phyloP scores from a whole-genome alignment of 176 grass and related monocot species.

The Raddia guianensis region DNA sequence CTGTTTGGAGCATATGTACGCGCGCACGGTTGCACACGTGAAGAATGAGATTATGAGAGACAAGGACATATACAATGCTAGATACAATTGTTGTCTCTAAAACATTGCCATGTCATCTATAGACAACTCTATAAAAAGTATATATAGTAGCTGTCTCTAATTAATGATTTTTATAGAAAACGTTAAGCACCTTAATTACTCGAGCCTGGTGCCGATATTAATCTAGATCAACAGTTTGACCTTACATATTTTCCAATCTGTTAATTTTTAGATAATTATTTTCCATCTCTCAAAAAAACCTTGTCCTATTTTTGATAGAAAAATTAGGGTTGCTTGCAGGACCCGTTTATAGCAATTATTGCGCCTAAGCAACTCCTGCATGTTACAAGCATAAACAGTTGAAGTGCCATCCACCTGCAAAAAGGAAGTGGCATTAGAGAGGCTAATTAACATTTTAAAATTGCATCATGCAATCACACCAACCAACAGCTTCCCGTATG shows the following conservation, averaged over 20 bases:
- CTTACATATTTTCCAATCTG: neutral
- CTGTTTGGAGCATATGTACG: neutral
- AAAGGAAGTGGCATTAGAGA: neutral
- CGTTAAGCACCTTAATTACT: neutral
- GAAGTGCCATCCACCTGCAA: conserved; percentile 10
- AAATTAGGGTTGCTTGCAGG: neutral
- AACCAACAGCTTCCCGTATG: neutral
- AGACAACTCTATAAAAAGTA: too few species aligned
- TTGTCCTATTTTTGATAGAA: neutral
- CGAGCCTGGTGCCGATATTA: neutral
- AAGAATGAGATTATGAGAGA: too few species aligned
- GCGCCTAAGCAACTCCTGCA: neutral
- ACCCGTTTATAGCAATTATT: neutral
- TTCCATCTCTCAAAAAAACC: neutral
- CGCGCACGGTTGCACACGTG: too few species aligned
- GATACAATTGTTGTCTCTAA: too few species aligned
- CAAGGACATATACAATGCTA: too few species aligned
- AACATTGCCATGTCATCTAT: too few species aligned
- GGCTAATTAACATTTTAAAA: neutral
- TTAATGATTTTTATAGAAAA: neutral
- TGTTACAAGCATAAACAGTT: conserved; percentile 5
- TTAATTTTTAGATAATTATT: too few species aligned
- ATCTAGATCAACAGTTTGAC: neutral
- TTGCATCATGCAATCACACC: neutral
- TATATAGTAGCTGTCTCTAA: too few species aligned